phyloP scores from a whole-genome alignment of 495 filamentous ascomycete species.

The Hypoxylon fragiforme region DNA sequence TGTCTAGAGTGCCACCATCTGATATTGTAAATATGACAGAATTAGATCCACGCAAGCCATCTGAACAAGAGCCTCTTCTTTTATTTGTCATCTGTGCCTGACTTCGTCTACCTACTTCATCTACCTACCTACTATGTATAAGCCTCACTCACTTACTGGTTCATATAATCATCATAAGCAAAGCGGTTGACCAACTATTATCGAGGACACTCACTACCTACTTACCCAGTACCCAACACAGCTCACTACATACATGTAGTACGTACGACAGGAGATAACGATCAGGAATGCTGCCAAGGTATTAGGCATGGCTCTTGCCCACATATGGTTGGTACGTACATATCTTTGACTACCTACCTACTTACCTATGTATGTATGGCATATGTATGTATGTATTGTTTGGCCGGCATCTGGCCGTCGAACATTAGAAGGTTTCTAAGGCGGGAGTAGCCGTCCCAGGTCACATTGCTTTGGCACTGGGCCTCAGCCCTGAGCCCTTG shows the following conservation, averaged over 20 bases:
- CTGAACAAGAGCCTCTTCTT: background rate
- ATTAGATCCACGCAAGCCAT: slow-evolving; percentile 5
- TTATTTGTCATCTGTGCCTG: background rate
- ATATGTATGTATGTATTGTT: background rate
- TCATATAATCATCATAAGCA: too few relatives aligned
- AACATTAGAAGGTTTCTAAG: slow-evolving; percentile 6
- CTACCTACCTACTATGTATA: background rate
- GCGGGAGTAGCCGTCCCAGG: slow-evolving; percentile 32
- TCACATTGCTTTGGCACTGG: slow-evolving; percentile 28
- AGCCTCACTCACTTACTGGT: too few relatives aligned
- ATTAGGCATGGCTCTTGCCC: background rate
- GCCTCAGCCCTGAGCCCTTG: too few relatives aligned
- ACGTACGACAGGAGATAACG: background rate
- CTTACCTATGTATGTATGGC: background rate
- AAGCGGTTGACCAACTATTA: background rate
- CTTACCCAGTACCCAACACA: too few relatives aligned
- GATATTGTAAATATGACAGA: slow-evolving; percentile 22
- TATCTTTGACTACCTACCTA: too few relatives aligned
- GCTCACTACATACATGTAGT: too few relatives aligned
- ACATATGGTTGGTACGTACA: background rate
- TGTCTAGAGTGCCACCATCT: slow-evolving; percentile 31
- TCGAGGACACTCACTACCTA: background rate
- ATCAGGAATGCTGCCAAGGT: background rate
- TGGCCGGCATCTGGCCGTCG: slow-evolving; percentile 7
- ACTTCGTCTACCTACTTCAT: too few relatives aligned